phyloP scores from a whole-genome alignment of 2,329 filamentous ascomycete genomes.

The Ambrosiella xylebori region DNA sequence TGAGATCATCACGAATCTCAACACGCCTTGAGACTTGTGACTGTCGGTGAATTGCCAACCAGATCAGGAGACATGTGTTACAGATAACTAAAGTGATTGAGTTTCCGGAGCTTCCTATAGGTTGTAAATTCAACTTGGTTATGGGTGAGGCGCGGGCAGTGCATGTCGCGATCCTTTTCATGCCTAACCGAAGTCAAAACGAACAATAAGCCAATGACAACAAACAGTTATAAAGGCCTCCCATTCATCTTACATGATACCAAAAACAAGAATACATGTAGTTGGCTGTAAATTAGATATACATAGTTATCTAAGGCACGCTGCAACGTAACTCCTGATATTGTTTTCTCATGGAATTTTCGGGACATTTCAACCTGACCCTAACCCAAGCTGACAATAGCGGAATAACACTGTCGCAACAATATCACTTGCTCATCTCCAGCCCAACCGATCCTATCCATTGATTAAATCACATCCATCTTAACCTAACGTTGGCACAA shows the following conservation, averaged over 20 bases:
- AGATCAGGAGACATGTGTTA: neutral
- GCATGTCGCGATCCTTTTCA: neutral
- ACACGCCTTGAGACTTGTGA: neutral
- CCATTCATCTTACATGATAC: neutral
- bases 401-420: neutral
- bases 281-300: neutral
- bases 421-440: neutral
- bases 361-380: neutral
- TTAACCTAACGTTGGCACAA: too few relatives aligned
- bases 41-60: neutral
- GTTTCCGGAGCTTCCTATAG: neutral
- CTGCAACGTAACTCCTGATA: neutral
- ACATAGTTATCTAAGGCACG: neutral
- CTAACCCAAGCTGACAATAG: neutral
- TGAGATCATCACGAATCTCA: too few relatives aligned
- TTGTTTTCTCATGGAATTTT: neutral
- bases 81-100: neutral
- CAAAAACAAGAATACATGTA: neutral
- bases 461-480: too few relatives aligned
- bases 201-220: neutral
- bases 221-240: neutral
- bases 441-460: neutral
- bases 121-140: neutral
- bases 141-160: neutral
- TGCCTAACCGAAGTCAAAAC: neutral